Conservation (phyloP, 78 protist species). For the Planoprotostelium fungivorum region DNA sequence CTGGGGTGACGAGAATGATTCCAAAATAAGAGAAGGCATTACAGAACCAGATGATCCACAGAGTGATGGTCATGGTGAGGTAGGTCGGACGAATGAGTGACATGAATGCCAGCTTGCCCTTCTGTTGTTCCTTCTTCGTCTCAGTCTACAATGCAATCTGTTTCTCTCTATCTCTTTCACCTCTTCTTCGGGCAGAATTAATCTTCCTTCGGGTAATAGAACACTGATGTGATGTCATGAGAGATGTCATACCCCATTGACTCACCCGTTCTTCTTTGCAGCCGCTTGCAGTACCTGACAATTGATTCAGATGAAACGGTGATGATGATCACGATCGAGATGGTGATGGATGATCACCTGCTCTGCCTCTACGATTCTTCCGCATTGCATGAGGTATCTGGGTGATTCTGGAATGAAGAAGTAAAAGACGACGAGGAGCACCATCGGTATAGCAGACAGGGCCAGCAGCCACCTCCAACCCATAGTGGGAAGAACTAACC, state of each 20-base stretch:
- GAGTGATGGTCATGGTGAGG: not conserved
- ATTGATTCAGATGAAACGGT: too few species aligned
- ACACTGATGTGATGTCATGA: too few species aligned
- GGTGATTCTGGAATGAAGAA: conserved; percentile 6
- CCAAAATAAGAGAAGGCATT: conserved; percentile 21
- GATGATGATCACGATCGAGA: too few species aligned
- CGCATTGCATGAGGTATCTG: not conserved
- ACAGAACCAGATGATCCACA: conserved; percentile 30
- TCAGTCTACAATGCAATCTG: not conserved
- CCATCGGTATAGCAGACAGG: not conserved
- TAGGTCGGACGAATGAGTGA: not conserved
- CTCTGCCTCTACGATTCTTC: not conserved
- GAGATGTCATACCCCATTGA: too few species aligned
- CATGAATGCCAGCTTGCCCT: not conserved
- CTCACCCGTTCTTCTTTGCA: too few species aligned
- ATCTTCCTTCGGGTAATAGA: not conserved
- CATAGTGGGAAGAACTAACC: not conserved
- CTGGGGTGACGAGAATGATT: not conserved
- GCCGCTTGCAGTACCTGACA: too few species aligned
- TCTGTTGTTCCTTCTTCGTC: not conserved
- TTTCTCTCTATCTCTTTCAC: not conserved
- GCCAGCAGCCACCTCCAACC: not conserved
- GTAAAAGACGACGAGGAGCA: not conserved
- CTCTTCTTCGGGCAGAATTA: not conserved
- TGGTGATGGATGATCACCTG: too few species aligned